These are phyloP conservation scores for Henningerozyma blattae DNA, from an alignment of 805 yeast species.

Conservation along the genomic window DNA sequence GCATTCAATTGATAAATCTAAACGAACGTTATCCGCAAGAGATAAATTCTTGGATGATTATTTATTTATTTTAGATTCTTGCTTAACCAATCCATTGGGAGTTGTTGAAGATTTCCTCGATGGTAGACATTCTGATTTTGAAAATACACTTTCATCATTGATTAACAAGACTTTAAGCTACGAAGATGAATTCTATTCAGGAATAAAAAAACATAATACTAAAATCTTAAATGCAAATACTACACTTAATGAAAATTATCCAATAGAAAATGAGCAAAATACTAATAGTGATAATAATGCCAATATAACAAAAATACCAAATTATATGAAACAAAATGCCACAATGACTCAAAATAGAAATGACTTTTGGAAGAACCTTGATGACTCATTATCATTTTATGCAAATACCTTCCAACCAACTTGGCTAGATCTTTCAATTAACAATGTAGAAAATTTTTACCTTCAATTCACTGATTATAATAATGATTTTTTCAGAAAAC, in stretches of 20 bases:
- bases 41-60: slow-evolving; percentile 14
- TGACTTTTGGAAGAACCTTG: slow-evolving; percentile 8
- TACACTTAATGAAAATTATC: slow-evolving; percentile 11
- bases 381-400: background rate
- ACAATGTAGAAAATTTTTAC: slow-evolving; percentile 11
- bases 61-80: slow-evolving; percentile 9
- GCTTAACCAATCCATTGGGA: slow-evolving; percentile 14
- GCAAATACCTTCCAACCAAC: slow-evolving; percentile 9
- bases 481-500: slow-evolving; percentile 20
- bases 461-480: slow-evolving; percentile 12
- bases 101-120: slow-evolving; percentile 3
- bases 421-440: slow-evolving; percentile 12
- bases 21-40: slow-evolving; percentile 6
- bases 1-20: background rate
- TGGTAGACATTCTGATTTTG: slow-evolving; percentile 1
- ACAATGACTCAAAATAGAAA: slow-evolving; percentile 5
- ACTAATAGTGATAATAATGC: slow-evolving; percentile 6
- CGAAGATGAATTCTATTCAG: slow-evolving; percentile 15
- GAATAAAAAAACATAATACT: slow-evolving; percentile 4
- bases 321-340: slow-evolving; percentile 8
- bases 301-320: slow-evolving; percentile 7
- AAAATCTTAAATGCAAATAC: slow-evolving; percentile 5
- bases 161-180: slow-evolving; percentile 12
- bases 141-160: slow-evolving; percentile 8
- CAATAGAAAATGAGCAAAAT: slow-evolving; percentile 1